A percentile compares a stretch with the other conserved stretches of the same genome.
These are phyloP conservation scores for Bromus sterilis DNA, from an alignment of 176 grass and related monocot genomes.

Conservation along the genomic window DNA sequence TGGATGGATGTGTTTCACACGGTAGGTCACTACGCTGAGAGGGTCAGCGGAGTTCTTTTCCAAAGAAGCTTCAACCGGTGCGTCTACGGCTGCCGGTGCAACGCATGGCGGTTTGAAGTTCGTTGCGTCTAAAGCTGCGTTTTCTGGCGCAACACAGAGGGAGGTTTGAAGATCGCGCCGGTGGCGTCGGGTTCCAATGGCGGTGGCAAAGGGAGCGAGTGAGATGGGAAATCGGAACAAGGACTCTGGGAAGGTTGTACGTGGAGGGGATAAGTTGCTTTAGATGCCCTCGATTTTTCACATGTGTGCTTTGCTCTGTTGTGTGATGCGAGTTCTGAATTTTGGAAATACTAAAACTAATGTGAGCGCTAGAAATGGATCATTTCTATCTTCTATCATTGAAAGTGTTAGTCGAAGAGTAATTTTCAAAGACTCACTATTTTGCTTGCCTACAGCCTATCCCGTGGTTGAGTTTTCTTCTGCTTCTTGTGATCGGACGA, in stretches of 20 bases:
- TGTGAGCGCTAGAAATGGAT: not conserved
- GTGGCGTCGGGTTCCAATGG: not conserved
- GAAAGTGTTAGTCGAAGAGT: too few species aligned
- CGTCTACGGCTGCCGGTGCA: not conserved
- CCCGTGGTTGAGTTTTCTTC: too few species aligned
- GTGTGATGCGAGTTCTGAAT: not conserved
- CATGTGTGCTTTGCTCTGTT: not conserved
- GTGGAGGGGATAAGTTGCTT: conserved; percentile 46
- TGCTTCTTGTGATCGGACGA: conserved; percentile 78
- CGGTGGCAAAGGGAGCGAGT: not conserved
- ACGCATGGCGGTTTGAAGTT: not conserved
- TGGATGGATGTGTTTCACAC: not conserved
- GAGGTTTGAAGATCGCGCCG: not conserved
- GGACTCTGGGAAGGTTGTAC: conserved; percentile 35
- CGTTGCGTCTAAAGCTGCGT: not conserved
- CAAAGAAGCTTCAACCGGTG: not conserved
- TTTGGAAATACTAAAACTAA: not conserved
- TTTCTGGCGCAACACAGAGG: not conserved
- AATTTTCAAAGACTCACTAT: not conserved
- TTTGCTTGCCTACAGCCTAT: conserved; percentile 55
- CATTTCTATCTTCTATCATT: not conserved
- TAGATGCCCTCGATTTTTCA: too few species aligned
- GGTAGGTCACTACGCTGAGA: not conserved
- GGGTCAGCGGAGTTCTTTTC: not conserved
- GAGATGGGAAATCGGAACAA: conserved; percentile 29